Percentiles rank a stretch among this genome's conserved stretches.
Conservation (phyloP, 768 basidiomycete genomes). For the Cyathus striatus region DNA sequence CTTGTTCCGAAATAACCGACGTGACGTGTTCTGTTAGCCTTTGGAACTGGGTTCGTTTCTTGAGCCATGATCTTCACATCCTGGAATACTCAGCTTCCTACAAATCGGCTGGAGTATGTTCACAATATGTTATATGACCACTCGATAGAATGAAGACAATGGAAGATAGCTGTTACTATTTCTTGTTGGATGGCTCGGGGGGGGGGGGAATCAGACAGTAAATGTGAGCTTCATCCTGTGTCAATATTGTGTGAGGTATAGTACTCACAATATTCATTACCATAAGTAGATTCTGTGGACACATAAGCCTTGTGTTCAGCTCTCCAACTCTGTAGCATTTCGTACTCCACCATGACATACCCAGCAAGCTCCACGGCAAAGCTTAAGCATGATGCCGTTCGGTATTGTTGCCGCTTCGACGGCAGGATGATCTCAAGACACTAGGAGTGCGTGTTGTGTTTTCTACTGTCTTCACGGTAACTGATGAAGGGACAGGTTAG, state of each 20-base stretch:
- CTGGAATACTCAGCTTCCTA: conserved; percentile 43
- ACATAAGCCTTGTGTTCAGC: conserved; percentile 48
- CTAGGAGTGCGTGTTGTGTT: conserved; percentile 17
- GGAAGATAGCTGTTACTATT: conserved; percentile 50
- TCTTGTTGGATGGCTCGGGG: conserved; percentile 39
- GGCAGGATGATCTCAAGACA: conserved; percentile 23
- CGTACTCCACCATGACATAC: conserved; percentile 46
- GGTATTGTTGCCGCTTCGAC: conserved; percentile 25
- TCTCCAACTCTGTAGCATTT: conserved; percentile 46
- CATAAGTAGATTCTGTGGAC: conserved; percentile 41
- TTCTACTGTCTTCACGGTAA: neutral
- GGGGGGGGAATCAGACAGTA: conserved; percentile 21
- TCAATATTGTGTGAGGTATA: neutral
- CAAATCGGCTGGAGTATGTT: conserved; percentile 44
- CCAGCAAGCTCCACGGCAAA: conserved; percentile 39
- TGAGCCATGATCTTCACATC: conserved; percentile 51
- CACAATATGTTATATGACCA: conserved; percentile 40
- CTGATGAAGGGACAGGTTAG: no score
- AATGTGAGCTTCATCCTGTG: conserved; percentile 11
- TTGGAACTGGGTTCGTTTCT: no score
- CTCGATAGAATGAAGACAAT: conserved; percentile 45
- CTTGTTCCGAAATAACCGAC: no score
- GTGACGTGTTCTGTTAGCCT: no score
- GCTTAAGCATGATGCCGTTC: conserved; percentile 29
- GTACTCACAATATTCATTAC: neutral